Evolutionary conservation across 2,329 filamentous ascomycete genomes (phyloP), one percentile per base, ranked within the genome.

Genomic region (Fusarium xyrophilum): DNA sequence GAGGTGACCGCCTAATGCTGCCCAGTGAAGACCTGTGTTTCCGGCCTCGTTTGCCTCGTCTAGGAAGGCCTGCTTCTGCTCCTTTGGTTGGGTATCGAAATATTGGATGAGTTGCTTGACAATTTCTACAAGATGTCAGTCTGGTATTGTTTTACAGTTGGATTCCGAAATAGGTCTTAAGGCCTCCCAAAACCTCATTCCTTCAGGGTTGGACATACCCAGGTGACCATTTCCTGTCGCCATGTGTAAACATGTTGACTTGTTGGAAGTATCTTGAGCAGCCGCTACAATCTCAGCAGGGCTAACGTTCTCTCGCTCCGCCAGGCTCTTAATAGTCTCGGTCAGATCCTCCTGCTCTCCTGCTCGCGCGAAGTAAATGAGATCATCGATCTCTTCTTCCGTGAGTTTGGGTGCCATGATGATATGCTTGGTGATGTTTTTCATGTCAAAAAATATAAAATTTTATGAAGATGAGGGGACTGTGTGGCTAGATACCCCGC

Each of bases 11-110:
- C 96, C 96, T 57, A 97, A 82, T 1, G 93, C 92, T 0, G 95
- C 95, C 94, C 94, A 98, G 81, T 99, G 96, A 60, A 99, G 83
- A 1, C 93, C 88, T 2, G 95, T 97, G 81, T 97, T 98, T 44
- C 93, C 94, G 46, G 91, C 90, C 65, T 88, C 83, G 75, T 99
- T 99, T 65, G 86, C 84, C 5, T 85, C 82, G 72, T 93, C 91
- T 27, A 93, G 78, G 70, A 90, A 88, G 1, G 83, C 77, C 67
- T 82, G 80, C 67, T 80, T 82, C 64, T 82, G 79, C 35, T 77
- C 77, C 60, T 78, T 77, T 47, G 78, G 78, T 44, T 75, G 77
- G n/a, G 68, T 71, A 28, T 79, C 72, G 64, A 85, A 83, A 65
- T 79, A 78, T n/a, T 75, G 71, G 7, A 86, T 72, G 46, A 86